Percentiles rank a stretch among this genome's conserved stretches.
phyloP scores from a whole-genome alignment of 179 eudicot genomes.

The Gypsophila paniculata region DNA sequence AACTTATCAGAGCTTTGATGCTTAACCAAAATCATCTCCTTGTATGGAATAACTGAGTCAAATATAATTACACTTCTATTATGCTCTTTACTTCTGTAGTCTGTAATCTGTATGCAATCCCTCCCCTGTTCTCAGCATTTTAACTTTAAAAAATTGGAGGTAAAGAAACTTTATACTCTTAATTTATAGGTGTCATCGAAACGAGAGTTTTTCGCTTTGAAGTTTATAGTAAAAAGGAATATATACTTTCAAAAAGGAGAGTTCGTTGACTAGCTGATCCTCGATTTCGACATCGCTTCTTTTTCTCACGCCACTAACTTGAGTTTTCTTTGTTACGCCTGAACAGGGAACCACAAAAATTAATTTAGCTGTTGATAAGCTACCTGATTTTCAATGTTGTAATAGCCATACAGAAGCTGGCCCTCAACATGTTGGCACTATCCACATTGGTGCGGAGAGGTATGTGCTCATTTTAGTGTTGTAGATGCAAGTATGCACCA shows the following conservation, averaged over 20 bases:
- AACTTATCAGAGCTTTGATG: slow-evolving; percentile 8
- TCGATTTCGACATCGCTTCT: background rate
- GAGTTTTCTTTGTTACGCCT: slow-evolving; percentile 7
- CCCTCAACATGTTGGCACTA: slow-evolving; percentile 90
- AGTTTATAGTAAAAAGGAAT: background rate
- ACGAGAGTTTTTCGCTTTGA: background rate
- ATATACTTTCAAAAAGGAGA: background rate
- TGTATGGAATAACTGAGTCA: background rate
- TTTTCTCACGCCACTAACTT: slow-evolving; percentile 12
- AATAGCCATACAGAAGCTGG: slow-evolving; percentile 59
- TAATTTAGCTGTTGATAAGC: slow-evolving; percentile 73
- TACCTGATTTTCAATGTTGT: slow-evolving; percentile 77
- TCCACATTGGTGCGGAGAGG: slow-evolving; percentile 97
- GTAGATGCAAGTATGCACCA: slow-evolving; percentile 16
- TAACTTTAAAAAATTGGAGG: background rate
- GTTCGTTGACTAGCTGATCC: background rate
- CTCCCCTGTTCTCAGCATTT: background rate
- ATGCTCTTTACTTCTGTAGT: too few species aligned
- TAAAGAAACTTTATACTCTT: background rate
- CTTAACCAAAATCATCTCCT: background rate
- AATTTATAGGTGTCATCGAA: background rate
- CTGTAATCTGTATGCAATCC: background rate
- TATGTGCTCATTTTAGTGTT: slow-evolving; percentile 20
- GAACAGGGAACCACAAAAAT: slow-evolving; percentile 91
- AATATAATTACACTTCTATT: background rate